These are phyloP conservation scores for Taiozyma sp. DNA, from an alignment of 1,139 yeast species.

Conservation along the genomic window DNA sequence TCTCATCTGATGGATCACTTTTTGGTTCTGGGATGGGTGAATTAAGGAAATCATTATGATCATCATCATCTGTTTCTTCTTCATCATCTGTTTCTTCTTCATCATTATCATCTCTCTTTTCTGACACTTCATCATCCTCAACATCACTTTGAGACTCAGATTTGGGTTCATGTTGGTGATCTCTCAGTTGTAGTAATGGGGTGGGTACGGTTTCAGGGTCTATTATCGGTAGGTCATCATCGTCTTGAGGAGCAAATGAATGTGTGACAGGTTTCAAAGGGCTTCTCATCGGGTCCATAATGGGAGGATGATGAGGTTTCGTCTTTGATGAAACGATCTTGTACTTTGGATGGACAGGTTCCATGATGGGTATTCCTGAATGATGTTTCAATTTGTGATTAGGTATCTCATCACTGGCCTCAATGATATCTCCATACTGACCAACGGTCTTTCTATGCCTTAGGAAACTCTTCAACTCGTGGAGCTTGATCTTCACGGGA, in stretches of 20 bases:
- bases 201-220: not conserved
- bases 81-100: not conserved
- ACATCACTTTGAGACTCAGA: not conserved
- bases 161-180: not conserved
- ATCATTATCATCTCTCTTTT: not conserved
- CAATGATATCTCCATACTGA: not conserved
- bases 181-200: not conserved
- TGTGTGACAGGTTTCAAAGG: not conserved
- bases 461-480: not conserved
- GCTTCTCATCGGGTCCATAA: not conserved
- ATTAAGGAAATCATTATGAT: not conserved
- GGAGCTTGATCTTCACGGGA: not conserved
- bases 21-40: not conserved
- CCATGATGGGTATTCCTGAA: not conserved
- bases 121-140: not conserved
- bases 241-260: not conserved
- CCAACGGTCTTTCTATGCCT: not conserved
- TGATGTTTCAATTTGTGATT: not conserved
- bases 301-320: not conserved
- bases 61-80: not conserved
- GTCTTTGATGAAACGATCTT: not conserved
- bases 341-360: not conserved
- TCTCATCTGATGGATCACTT: not conserved
- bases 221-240: not conserved
- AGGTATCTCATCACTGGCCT: not conserved